These are phyloP conservation scores for Circinella minor DNA, from an alignment of 371 early-diverging fungal genomes.

Conservation along the genomic window DNA sequence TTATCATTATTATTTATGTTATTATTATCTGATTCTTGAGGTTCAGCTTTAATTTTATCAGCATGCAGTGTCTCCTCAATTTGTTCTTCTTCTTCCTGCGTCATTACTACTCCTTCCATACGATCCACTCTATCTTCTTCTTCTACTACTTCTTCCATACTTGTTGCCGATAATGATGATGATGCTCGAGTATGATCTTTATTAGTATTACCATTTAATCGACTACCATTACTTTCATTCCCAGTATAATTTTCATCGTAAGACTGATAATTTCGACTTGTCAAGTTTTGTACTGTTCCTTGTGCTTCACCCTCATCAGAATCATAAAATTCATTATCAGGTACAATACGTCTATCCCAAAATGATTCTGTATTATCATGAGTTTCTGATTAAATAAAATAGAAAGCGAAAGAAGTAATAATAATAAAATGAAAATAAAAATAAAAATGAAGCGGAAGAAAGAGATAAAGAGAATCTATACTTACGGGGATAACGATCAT, in stretches of 20 bases:
- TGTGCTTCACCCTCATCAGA: constrained; percentile 69
- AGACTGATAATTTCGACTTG: constrained; percentile 37
- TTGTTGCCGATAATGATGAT: constrained; percentile 14
- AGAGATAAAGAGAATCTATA: not conserved
- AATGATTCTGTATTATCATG: constrained; percentile 42
- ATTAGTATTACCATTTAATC: constrained; percentile 18
- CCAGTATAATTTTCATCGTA: constrained; percentile 27
- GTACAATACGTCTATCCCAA: constrained; percentile 65
- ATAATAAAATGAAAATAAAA: not conserved
- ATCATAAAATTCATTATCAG: constrained; percentile 71
- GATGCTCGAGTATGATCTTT: constrained; percentile 20
- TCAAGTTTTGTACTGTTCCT: constrained; percentile 27
- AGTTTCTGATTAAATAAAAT: not conserved
- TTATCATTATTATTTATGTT: not conserved
- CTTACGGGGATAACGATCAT: constrained; percentile 58
- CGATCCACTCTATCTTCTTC: not conserved
- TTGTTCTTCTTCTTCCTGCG: constrained; percentile 41
- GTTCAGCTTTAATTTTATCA: constrained; percentile 33
- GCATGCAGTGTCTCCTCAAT: constrained; percentile 33
- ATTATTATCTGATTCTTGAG: constrained; percentile 13
- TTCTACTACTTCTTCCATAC: constrained; percentile 5
- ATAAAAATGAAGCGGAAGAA: not conserved
- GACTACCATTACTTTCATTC: constrained; percentile 23
- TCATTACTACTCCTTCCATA: constrained; percentile 23
- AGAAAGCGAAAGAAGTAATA: not conserved